A percentile compares a stretch with the other conserved stretches of the same genome.
phyloP scores from a whole-genome alignment of 257 asterid genomes.

The Avicennia marina region DNA sequence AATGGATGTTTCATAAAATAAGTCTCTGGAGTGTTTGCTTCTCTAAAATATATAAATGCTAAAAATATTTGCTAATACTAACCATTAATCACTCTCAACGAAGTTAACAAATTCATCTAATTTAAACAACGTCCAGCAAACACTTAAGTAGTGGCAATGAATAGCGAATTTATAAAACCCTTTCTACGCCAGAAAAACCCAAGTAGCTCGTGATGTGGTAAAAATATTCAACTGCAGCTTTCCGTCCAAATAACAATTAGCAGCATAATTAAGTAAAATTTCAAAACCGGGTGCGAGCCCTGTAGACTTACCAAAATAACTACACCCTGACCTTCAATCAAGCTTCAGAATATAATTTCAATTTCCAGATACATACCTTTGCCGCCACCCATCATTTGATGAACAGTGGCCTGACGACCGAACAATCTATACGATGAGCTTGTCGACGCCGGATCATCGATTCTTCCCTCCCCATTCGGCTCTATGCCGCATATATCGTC shows the following conservation, averaged over 20 bases:
- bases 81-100: too few relatives aligned
- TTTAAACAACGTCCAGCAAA: background rate
- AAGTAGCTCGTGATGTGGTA: background rate
- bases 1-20: background rate
- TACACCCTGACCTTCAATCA: too few relatives aligned
- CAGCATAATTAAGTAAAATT: constrained; percentile 1
- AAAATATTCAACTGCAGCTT: background rate
- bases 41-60: too few relatives aligned
- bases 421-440: constrained; percentile 52
- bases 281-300: too few relatives aligned
- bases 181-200: background rate
- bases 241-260: constrained; percentile 5
- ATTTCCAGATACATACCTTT: constrained; percentile 39
- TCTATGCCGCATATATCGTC: constrained; percentile 50
- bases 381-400: constrained; percentile 77
- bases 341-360: background rate
- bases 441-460: constrained; percentile 36
- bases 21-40: background rate
- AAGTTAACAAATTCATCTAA: background rate
- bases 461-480: constrained; percentile 46
- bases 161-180: background rate
- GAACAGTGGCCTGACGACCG: constrained; percentile 52
- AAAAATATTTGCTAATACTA: too few relatives aligned
- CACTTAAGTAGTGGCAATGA: background rate
- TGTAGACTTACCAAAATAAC: too few relatives aligned